Evolutionary conservation across 1,284 basidiomycete species (phyloP), one percentile per base, ranked within the genome.

Genomic region (Dichomitus squalens): DNA sequence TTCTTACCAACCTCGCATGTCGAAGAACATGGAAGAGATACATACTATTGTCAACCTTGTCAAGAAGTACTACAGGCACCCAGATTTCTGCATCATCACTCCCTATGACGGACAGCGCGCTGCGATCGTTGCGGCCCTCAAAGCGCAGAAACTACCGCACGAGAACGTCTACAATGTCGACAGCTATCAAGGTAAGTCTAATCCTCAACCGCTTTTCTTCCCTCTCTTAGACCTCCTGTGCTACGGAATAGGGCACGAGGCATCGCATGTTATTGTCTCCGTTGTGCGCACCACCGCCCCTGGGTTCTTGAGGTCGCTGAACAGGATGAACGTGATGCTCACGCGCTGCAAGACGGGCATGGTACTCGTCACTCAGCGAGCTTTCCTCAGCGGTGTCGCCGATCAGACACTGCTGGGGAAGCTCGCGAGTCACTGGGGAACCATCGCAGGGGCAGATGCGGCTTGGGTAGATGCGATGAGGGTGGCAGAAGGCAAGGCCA

Each of bases 81-180:
- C 7, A 2, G 68, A 73, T 0, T 89, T 77, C 66, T 79, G 79
- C 41, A 80, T 90, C 52, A 85, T 91, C 48, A 90, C 87, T 5
- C 87, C 87, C 1, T 90, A 90, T 77, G 86, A 87, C 66, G 79
- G 76, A 3, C 88, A 90, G 66, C 77, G 85, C n/a, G 76, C 68
- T 40, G 51, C 72, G 12, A 76, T 90, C 66, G 82, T 87, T 62
- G 60, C 72, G 1, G 61, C 55, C 8, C 75, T 90, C 67, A 79
- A 82, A 58, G 53, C 68, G 0, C 71, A 0, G 68, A 69, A 72
- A 5, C 70, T 87, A 3, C 59, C 76, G 3, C 75, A 74, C 41
- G 79, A 87, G 57, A 86, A 79, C 51, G 83, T 80, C 58, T 87
- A 85, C 69, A 83, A 80, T 78, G 82, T 88, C 48, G 85, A 86